These are phyloP conservation scores for Cicer judaicum DNA, from an alignment of 306 rosid species.

Conservation along the genomic window DNA sequence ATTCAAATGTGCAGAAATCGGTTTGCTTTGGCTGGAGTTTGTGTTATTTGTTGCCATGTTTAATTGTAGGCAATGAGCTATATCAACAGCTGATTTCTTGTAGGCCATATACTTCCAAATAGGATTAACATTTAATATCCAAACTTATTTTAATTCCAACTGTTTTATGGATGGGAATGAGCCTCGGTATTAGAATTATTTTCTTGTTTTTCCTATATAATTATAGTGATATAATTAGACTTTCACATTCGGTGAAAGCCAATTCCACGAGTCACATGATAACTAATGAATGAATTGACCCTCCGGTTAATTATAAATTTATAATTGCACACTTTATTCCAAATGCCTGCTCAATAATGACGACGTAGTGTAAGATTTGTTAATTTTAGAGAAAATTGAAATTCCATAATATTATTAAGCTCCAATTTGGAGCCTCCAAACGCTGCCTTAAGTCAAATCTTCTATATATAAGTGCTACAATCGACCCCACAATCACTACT, in stretches of 20 bases:
- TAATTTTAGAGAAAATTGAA: conserved; percentile 11
- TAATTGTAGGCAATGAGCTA: background rate
- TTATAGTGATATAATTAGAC: background rate
- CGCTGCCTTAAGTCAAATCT: background rate
- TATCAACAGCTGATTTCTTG: conserved; percentile 8
- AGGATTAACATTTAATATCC: background rate
- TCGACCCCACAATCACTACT: conserved; percentile 37
- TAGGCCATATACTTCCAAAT: background rate
- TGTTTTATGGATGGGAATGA: background rate
- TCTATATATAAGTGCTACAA: background rate
- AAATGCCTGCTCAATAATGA: background rate
- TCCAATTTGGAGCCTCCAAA: background rate
- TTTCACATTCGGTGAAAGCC: background rate
- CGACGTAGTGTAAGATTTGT: background rate
- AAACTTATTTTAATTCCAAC: background rate
- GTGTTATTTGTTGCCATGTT: conserved; percentile 3
- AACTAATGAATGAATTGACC: conserved; percentile 20
- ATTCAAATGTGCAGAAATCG: conserved; percentile 4
- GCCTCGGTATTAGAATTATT: background rate
- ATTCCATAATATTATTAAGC: background rate
- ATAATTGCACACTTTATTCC: background rate
- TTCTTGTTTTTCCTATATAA: conserved; percentile 5
- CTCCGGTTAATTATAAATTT: background rate
- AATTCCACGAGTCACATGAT: conserved; percentile 11
- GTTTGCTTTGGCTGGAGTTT: background rate